Base-by-base conservation (phyloP, 1,284 basidiomycete species). In the Rhodotorula glutinis region DNA sequence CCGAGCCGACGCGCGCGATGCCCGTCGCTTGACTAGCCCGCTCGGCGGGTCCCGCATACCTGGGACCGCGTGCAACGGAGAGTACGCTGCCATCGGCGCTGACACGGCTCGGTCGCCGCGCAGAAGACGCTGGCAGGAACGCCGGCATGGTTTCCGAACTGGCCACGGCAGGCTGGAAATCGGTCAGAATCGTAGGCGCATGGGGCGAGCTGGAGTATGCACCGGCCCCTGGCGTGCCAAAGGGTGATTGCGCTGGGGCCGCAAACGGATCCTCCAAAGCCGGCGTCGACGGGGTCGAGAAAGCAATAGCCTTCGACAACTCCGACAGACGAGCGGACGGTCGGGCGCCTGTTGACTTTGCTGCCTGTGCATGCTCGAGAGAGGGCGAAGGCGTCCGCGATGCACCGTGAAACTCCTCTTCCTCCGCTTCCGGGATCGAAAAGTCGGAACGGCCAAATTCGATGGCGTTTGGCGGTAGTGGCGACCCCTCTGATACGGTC, bases 351-450 rank as follows among this genome's bases (percentile, higher is more conserved):
- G n/a, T 17, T 7, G 44, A 21, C 5, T 38, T 38, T 38, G 29
- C n/a, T 2, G 56, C 29, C 5, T 30, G 23, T 14, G 23, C 13
- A 40, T 23, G 21, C 43, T 19, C 14, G 5, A 57, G 23, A 23
- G 56, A 46, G 5, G 69, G 69, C 29, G 65, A 64, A 7, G 65
- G 59, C 14, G 66, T 56, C 7, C 47, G 51, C 21, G 56, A 57
- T 4, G 38, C 61, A 11, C 17, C 38, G 30, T 19, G n/a, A 17
- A 7, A 17, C 14, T 46, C 29, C 1, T 57, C 58, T 49, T 68
- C 67, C 7, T 71, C 70, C 17, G 60, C 70, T 38, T 72, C 67
- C 30, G 62, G 52, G 19, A 69, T 64, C 25, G 64, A 65, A 19
- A 62, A 65, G 33, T 69, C 67, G 3, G 62, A 49, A 3, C 62